These are phyloP conservation scores for Rickenella mellea DNA, from an alignment of 768 basidiomycete genomes.

Conservation along the genomic window DNA sequence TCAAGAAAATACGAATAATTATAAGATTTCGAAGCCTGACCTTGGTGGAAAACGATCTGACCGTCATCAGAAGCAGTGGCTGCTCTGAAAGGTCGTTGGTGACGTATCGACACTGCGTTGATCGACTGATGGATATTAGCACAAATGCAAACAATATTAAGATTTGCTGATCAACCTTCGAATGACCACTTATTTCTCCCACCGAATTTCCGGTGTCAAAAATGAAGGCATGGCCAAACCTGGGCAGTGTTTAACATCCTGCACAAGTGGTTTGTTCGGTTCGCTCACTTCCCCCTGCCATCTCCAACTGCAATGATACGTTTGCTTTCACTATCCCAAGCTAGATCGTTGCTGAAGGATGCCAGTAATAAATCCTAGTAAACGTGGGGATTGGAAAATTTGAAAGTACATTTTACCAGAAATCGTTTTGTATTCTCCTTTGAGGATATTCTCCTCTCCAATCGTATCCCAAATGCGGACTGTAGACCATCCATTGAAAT, in stretches of 20 bases:
- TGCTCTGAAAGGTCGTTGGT: slow-evolving; percentile 85
- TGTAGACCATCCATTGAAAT: slow-evolving; percentile 16
- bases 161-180: slow-evolving; percentile 45
- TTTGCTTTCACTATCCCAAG: slow-evolving; percentile 95
- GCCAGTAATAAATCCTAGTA: background rate
- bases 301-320: slow-evolving; percentile 93
- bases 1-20: background rate
- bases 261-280: slow-evolving; percentile 3
- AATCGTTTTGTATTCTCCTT: slow-evolving; percentile 71
- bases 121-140: slow-evolving; percentile 40
- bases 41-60: slow-evolving; percentile 76
- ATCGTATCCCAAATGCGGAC: slow-evolving; percentile 92
- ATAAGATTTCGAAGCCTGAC: slow-evolving; percentile 21
- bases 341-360: slow-evolving; percentile 70
- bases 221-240: slow-evolving; percentile 79
- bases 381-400: background rate
- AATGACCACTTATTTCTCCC: slow-evolving; percentile 85
- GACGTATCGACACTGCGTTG: slow-evolving; percentile 82
- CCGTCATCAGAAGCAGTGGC: slow-evolving; percentile 81
- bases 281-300: slow-evolving; percentile 70
- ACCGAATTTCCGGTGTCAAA: slow-evolving; percentile 76
- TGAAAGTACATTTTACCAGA: slow-evolving; percentile 59
- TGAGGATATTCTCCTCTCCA: slow-evolving; percentile 74
- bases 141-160: slow-evolving; percentile 1
- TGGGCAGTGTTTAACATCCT: slow-evolving; percentile 15